Evolutionary conservation across 1,284 basidiomycete species (phyloP).

Genomic region (Mycena citricolor): DNA sequence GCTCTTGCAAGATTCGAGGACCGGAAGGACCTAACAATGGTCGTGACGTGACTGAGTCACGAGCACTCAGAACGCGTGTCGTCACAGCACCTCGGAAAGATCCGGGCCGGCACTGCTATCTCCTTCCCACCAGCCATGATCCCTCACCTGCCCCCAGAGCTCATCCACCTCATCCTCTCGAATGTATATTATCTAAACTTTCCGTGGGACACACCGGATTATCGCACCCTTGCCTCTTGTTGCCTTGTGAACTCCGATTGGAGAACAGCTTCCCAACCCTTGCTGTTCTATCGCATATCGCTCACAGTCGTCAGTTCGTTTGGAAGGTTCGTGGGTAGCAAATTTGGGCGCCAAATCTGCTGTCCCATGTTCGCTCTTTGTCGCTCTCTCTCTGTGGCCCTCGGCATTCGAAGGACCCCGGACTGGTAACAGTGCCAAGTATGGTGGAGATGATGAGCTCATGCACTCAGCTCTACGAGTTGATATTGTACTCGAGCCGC

Average conservation of each 20-base stretch:
- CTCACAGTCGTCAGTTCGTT: constrained; percentile 7
- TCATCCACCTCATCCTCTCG: constrained; percentile 45
- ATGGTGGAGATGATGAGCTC: constrained; percentile 31
- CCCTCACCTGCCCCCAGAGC: constrained; percentile 40
- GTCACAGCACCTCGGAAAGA: too few species aligned
- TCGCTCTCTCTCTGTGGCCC: constrained; percentile 4
- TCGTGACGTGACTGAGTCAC: too few species aligned
- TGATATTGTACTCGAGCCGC: constrained; percentile 25
- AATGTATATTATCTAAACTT: constrained; percentile 34
- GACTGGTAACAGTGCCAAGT: constrained; percentile 10
- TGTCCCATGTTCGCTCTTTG: constrained; percentile 9
- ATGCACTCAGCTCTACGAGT: constrained; percentile 41
- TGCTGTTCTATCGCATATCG: constrained; percentile 39
- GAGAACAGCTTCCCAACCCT: constrained; percentile 39
- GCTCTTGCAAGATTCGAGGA: too few species aligned
- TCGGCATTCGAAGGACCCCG: background rate
- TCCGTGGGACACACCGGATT: constrained; percentile 31
- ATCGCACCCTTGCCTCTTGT: constrained; percentile 33
- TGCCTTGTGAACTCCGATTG: constrained; percentile 39
- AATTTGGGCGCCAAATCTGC: constrained; percentile 3
- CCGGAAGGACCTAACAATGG: too few species aligned
- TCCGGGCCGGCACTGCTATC: too few species aligned
- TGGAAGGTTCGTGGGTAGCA: constrained; percentile 9
- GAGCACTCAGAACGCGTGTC: constrained; percentile 1
- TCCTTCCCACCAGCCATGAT: too few species aligned